Base-by-base conservation (phyloP, 179 eudicot species). In the Nepenthes alata region DNA sequence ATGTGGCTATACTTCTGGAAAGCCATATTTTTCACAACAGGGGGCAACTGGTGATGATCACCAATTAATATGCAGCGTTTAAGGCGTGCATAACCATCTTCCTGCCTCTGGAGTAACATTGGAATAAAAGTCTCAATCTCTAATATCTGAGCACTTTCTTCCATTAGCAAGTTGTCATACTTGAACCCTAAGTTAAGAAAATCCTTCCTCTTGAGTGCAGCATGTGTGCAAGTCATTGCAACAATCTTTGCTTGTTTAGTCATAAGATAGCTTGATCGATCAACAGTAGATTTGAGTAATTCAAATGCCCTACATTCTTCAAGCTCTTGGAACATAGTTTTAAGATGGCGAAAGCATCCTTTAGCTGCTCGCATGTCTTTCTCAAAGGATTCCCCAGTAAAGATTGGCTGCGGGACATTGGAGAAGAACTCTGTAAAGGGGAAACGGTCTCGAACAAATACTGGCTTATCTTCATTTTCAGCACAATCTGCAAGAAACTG, bases 211-310 rank as follows among this genome's bases (percentile, higher is more conserved):
- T 91, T 91, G 37, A 91, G 91, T 61, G 98, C 98, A 16, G 98
- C 98, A 75, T 91, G 98, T 49, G 98, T 91, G 75, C 98, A 91
- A 67, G 98, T 91, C 98, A 91, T 91, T 11, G 98, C 98, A 50
- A 91, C 98, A 74, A 91, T 89, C 75, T 91, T 91, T 14, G 98
- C 98, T 74, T 91, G 96, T 72, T 91, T 91, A 45, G 91, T 91
- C 95, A 89, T 91, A 35, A 91, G 85, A 65, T 91, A 89, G 60
- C 89, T 91, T 63, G 96, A 88, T 67, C 98, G 77, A 74, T 91
- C 98, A 63, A 75, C 96, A 1, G 96, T 89, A 37, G 98, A 91
- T 77, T 91, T 91, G 53, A 91, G 91, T 69, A 91, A 71, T 64
- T 91, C 98, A 83, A 91, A 91, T 60, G 98, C 98, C 75, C 98